Evolutionary conservation across 1,284 basidiomycete genomes (phyloP), one percentile per base, ranked within the genome.

Genomic region (Polyporus tsugae): DNA sequence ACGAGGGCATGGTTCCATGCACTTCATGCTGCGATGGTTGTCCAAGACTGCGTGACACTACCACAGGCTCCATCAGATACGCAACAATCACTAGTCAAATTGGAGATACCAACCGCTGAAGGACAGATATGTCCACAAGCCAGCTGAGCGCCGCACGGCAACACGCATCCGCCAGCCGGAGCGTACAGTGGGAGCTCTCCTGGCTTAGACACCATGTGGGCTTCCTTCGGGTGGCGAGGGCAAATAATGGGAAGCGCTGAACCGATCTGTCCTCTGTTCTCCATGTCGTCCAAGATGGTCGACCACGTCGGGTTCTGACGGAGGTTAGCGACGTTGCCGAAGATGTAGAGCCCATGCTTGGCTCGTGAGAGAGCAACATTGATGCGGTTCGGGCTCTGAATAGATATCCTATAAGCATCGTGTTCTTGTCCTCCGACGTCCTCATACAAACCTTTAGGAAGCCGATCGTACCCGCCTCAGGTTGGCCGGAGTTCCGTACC

Each of bases 91-190:
- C n/a, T 33, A 39, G 25, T 2, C 7, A 22, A 49, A 11, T 39
- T 2, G 39, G 17, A 61, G 13, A 25, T 42, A 62, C 67, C 52
- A 77, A 89, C 90, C 81, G 88, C 87, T 64, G 84, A 91, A 0
- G 86, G 87, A 75, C 92, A 94, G 4, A 82, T 77, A 73, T 94
- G 92, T 4, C 92, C 92, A 74, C 92, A 94, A 22, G 78, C 73
- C n/a, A 92, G 79, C 22, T 83, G 80, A 29, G 78, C 78, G 25
- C 83, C 83, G 69, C 92, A 94, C 6, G 84, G 81, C 38, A 77
- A 78, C 46, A 90, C 78, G 76, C 92, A 94, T 0, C 92, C 92
- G 36, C 75, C 75, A n/a, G 68, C 89, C 0, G 92, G 92, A 0
- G 91, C 84, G 17, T 86, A 67, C 7, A 77, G 75, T 0, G 82